Conservation (phyloP, 83 land plant species). For the Picea engelmannii region DNA sequence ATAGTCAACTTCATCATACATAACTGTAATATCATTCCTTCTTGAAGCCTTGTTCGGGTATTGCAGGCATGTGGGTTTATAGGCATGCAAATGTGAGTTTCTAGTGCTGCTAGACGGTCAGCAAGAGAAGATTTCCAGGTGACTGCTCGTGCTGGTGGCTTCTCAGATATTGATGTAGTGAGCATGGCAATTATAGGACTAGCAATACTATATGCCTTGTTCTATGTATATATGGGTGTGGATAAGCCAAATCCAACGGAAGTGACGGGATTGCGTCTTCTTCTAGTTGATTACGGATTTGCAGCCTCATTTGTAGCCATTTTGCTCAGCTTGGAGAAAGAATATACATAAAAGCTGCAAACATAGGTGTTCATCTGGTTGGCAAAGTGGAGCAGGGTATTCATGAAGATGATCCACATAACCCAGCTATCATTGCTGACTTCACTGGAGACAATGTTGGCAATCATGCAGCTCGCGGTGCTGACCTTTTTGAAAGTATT, state of each 20-base stretch:
- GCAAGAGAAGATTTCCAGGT: conserved; percentile 91
- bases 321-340: conserved; percentile 99
- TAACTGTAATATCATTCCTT: conserved; percentile 87
- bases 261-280: conserved; percentile 89
- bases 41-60: conserved; percentile 94
- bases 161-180: conserved; percentile 89
- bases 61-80: conserved; percentile 99
- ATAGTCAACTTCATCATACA: conserved; percentile 72
- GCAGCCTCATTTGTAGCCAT: conserved; percentile 99
- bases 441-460: conserved; percentile 99
- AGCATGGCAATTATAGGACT: conserved; percentile 95
- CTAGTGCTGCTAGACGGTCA: conserved; percentile 95
- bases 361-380: conserved; percentile 97
- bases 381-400: conserved; percentile 99
- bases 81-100: conserved; percentile 96
- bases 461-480: conserved; percentile 97
- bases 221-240: conserved; percentile 78
- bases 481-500: conserved; percentile 97
- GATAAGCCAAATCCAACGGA: conserved; percentile 77
- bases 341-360: conserved; percentile 95
- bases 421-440: conserved; percentile 99
- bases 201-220: conserved; percentile 79
- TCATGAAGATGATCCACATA: conserved; percentile 94
- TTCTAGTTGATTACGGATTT: conserved; percentile 96
- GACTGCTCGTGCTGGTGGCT: conserved; percentile 93